Conservation (phyloP, 441 rosid species). For the Croton laevigatus region DNA sequence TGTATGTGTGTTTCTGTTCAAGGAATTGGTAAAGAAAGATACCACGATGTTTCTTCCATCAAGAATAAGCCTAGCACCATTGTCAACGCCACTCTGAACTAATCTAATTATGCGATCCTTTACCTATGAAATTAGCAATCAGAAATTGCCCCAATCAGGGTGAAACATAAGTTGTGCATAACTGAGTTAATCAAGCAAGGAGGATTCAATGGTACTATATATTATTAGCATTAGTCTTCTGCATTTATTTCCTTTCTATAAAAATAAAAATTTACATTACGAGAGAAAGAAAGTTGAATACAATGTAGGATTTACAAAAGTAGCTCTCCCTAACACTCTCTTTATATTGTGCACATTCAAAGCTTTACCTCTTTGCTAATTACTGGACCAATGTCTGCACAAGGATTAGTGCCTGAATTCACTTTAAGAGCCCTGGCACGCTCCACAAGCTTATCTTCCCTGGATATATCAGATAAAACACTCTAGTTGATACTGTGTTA, state of each 20-base stretch:
- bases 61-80: conserved; percentile 75
- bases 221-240: neutral
- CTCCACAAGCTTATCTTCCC: conserved; percentile 44
- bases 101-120: conserved; percentile 70
- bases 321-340: conserved; percentile 1
- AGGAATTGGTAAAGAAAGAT: conserved; percentile 18
- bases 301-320: neutral
- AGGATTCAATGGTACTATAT: neutral
- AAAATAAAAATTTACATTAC: neutral
- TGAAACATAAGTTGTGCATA: neutral
- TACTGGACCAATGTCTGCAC: conserved; percentile 41
- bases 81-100: conserved; percentile 68
- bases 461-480: conserved; percentile 19
- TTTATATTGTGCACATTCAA: neutral
- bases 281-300: neutral
- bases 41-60: conserved; percentile 85
- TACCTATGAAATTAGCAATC: conserved; percentile 45
- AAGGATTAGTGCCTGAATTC: conserved; percentile 52
- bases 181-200: conserved; percentile 2
- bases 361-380: conserved; percentile 41
- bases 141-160: neutral
- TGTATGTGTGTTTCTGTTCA: neutral
- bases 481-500: conserved; percentile 1
- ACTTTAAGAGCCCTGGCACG: conserved; percentile 51
- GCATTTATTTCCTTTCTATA: neutral